Evolutionary conservation across 2,329 filamentous ascomycete genomes (phyloP), one percentile per base, ranked within the genome.

Genomic region (Passalora sequoiae): DNA sequence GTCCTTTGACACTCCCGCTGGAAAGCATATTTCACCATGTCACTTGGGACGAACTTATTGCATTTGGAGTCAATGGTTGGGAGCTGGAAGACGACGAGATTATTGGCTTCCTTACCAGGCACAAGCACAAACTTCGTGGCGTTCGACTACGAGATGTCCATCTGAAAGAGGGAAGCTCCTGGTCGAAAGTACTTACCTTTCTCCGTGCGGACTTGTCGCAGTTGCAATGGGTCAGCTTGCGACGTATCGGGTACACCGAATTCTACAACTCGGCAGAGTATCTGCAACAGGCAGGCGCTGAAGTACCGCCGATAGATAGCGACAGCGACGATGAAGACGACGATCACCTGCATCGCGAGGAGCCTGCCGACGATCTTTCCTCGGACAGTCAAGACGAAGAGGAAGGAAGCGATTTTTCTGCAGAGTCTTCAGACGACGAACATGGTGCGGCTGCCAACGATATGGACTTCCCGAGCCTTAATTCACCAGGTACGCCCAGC

Each of bases 31-130:
- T 85, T 57, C 79, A 84, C 55, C 66, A 76, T 44, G 70, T 81
- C 6, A 69, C 70, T 31, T 83, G 79, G 78, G 71, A 75, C 10
- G 76, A 75, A 24, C 66, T 85, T 4, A 70, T 77, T 24, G 78
- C 79, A 2, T 76, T 84, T 43, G 81, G 81, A 2, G 74, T 85
- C 16, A 78, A 83, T 51, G 74, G 77, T 10, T 84, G 81, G 81
- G 71, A 72, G 30, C 63, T 84, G 3, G 66, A 75, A 33, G 72
- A 75, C 1, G 69, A 75, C 1, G 81, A 85, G 55, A 77, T 85
- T 38, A 76, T 81, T 33, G 64, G 63, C 0, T 63, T 84, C 4
- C 70, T 76, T 2, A 66, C 69, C 21, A 71, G 78, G 28, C 79
- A 84, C 55, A 66, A 69, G 38, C 67, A 71, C 8, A 75, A 71